Base-by-base conservation (phyloP, 1,284 basidiomycete species). In the Papiliotrema flavescens region DNA sequence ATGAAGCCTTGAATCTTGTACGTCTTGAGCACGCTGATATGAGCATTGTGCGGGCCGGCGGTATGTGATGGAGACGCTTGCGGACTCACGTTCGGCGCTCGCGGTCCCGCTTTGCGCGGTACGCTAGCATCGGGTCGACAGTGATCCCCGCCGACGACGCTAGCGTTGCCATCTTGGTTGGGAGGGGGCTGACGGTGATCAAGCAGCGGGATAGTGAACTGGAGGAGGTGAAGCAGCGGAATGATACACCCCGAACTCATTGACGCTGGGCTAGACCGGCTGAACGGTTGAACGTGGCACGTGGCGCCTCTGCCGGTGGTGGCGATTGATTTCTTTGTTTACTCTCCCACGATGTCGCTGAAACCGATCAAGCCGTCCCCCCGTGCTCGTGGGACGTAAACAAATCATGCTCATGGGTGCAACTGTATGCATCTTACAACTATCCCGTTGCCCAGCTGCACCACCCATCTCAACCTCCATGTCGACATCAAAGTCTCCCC, bases 1-100 rank as follows among this genome's bases (percentile, higher is more conserved):
- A 99, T 92, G 78, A 98, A 99, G 8, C 96, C 96, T 3, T 96
- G 81, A 62, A 98, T 96, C 54, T 83, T 81, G 78, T 98, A 98
- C 71, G 89, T 90, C 51, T 84, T 85, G 13, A 84, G 78, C 13
- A 93, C 89, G 2, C 83, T 80, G 26, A 3, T 14, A 32, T 51
- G 13, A 49, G 43, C 17, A 3, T 8, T 36, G 11, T 32, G 6
- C 28, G 28, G 5, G 28, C 6, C 11, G 28, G 28, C 11, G 5
- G 28, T 6, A 32, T 32, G 28, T 32, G 28, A 32, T 5, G 5
- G 6, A 32, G 28, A 11, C 28, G 35, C 15, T 22, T n/a, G 3
- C 3, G 14, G 24, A 64, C 73, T 63, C 51, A 73, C 73, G 70
- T 75, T 45, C 72, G 80, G 54, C 85, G 84, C 9, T 83, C 80